Conservation (phyloP, 345 rosid species). For the Aquilaria malaccensis region DNA sequence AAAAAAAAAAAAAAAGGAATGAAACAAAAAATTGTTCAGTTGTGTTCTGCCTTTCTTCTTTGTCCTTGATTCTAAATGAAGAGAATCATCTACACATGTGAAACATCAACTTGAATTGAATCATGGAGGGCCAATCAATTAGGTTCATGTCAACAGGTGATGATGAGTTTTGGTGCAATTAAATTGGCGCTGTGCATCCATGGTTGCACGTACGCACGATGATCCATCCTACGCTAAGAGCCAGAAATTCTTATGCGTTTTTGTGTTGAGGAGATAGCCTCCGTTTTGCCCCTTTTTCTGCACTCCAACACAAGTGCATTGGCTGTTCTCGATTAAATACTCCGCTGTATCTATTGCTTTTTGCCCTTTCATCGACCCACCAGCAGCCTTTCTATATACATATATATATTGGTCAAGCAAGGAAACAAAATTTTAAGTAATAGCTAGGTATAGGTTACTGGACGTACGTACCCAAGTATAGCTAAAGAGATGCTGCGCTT, state of each 20-base stretch:
- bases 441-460: too few relatives aligned
- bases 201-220: too few relatives aligned
- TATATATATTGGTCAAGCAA: background rate
- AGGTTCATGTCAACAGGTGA: too few relatives aligned
- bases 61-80: too few relatives aligned
- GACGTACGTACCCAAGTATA: conserved; percentile 46
- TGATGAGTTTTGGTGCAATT: too few relatives aligned
- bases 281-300: conserved; percentile 77
- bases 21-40: too few relatives aligned
- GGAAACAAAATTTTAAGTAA: background rate
- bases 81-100: too few relatives aligned
- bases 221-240: conserved; percentile 51
- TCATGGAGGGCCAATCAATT: too few relatives aligned
- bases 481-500: conserved; percentile 56
- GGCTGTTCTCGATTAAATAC: conserved; percentile 73
- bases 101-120: too few relatives aligned
- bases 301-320: conserved; percentile 76
- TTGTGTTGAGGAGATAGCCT: conserved; percentile 84
- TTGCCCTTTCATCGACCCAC: conserved; percentile 41
- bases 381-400: conserved; percentile 37
- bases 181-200: too few relatives aligned
- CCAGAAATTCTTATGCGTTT: conserved; percentile 85
- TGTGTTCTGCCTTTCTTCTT: too few relatives aligned
- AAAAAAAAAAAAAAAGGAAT: too few relatives aligned
- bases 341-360: conserved; percentile 65